Conservation (phyloP, 169 alveolate species). For the Plasmodium fragile region DNA sequence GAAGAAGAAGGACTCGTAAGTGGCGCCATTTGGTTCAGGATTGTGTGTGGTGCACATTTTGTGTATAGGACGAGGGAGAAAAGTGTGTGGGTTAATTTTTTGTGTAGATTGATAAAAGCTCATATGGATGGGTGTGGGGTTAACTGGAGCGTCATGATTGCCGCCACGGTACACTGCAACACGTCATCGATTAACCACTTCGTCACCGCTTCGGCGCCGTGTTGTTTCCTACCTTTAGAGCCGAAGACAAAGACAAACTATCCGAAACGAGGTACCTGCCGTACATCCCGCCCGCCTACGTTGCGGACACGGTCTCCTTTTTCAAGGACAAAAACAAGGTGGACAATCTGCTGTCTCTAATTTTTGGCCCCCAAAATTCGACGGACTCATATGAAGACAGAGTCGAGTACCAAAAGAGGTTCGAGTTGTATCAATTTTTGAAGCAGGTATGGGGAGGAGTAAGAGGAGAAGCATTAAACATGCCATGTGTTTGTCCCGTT, state of each 20-base stretch:
- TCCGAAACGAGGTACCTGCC: conserved; percentile 85
- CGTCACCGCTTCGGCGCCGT: neutral
- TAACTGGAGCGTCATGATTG: neutral
- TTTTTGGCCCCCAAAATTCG: conserved; percentile 83
- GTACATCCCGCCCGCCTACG: conserved; percentile 84
- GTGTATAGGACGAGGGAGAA: neutral
- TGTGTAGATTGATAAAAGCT: neutral
- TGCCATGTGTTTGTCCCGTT: neutral
- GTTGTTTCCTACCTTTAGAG: neutral
- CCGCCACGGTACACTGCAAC: neutral
- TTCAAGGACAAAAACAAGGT: conserved; percentile 81
- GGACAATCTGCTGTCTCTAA: conserved; percentile 81
- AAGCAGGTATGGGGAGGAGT: conserved; percentile 51
- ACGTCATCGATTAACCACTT: neutral
- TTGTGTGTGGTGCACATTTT: neutral
- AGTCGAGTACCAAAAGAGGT: conserved; percentile 77
- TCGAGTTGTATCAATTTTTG: conserved; percentile 76
- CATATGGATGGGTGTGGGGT: neutral
- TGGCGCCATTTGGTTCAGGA: neutral
- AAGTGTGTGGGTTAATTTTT: neutral
- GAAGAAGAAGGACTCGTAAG: conserved; percentile 68
- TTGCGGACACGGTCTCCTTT: conserved; percentile 82
- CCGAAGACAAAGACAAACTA: conserved; percentile 59
- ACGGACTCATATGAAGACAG: conserved; percentile 82
- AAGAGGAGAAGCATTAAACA: neutral